phyloP scores from a whole-genome alignment of 495 filamentous ascomycete species.

The Acidomyces sp. region DNA sequence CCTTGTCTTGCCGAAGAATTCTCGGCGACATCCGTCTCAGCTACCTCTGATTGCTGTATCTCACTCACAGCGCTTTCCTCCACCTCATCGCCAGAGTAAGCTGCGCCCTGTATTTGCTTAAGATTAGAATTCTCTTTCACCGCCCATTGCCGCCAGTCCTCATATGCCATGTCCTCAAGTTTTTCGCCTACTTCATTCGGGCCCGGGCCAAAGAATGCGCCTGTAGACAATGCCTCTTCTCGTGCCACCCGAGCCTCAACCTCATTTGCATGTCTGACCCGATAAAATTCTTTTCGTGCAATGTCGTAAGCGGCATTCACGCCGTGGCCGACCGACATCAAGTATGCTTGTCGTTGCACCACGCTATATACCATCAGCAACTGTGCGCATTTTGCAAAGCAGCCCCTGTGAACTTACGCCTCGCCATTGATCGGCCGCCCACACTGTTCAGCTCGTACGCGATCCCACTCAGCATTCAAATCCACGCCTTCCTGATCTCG shows the following conservation, averaged over 20 bases:
- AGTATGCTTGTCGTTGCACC: constrained; percentile 73
- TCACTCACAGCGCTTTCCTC: constrained; percentile 7
- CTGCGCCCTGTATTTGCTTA: constrained; percentile 32
- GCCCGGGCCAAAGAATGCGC: constrained; percentile 72
- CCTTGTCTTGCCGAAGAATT: too few relatives aligned
- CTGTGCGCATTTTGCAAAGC: too few relatives aligned
- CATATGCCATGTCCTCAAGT: constrained; percentile 63
- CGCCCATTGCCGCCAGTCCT: constrained; percentile 77
- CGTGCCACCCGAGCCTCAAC: constrained; percentile 69
- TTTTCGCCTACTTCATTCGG: constrained; percentile 64
- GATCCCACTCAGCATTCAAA: constrained; percentile 11
- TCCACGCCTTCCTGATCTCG: constrained; percentile 3
- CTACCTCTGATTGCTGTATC: too few relatives aligned
- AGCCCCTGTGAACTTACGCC: too few relatives aligned
- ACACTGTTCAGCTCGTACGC: constrained; percentile 39
- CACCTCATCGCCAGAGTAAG: constrained; percentile 35
- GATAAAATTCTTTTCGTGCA: constrained; percentile 84
- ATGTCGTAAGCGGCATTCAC: constrained; percentile 65
- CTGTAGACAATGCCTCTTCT: constrained; percentile 76
- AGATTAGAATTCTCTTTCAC: constrained; percentile 36
- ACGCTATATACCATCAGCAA: too few relatives aligned
- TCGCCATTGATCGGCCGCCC: constrained; percentile 67
- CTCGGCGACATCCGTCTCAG: too few relatives aligned
- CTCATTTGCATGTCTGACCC: constrained; percentile 65
- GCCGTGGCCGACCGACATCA: constrained; percentile 8